Conservation (phyloP, 345 rosid genomes). For the Heritiera fomes region DNA sequence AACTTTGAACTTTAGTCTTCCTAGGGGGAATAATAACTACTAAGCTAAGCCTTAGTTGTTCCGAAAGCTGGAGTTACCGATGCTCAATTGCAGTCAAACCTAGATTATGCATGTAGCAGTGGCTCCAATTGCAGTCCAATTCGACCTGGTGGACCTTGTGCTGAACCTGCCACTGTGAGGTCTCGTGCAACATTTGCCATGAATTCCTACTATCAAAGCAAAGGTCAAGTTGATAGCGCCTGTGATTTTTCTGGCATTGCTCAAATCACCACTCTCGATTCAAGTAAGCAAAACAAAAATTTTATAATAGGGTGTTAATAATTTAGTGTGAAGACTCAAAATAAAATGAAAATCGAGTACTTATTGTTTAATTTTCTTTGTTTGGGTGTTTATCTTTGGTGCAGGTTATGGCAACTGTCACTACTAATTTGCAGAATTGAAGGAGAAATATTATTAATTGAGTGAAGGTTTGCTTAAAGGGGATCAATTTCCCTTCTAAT, state of each 20-base stretch:
- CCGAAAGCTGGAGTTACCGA: conserved; percentile 45
- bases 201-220: conserved; percentile 63
- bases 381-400: neutral
- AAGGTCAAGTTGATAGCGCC: conserved; percentile 38
- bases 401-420: conserved; percentile 22
- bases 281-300: conserved; percentile 38
- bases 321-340: too few species aligned
- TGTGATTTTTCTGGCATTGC: conserved; percentile 59
- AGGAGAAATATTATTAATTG: neutral
- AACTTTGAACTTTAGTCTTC: too few species aligned
- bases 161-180: conserved; percentile 43
- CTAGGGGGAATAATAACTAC: too few species aligned
- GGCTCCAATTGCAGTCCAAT: conserved; percentile 70
- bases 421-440: neutral
- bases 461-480: neutral
- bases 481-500: neutral
- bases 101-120: conserved; percentile 58
- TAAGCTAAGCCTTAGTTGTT: too few species aligned
- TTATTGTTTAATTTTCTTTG: neutral
- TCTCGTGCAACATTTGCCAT: conserved; percentile 63
- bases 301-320: too few species aligned
- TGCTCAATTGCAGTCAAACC: conserved; percentile 50
- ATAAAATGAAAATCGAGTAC: too few species aligned
- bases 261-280: conserved; percentile 38
- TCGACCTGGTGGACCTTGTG: conserved; percentile 69